Evolutionary conservation across 257 asterid species (phyloP), one percentile per base, ranked within the genome.

Genomic region (Primulina huaijiensis): DNA sequence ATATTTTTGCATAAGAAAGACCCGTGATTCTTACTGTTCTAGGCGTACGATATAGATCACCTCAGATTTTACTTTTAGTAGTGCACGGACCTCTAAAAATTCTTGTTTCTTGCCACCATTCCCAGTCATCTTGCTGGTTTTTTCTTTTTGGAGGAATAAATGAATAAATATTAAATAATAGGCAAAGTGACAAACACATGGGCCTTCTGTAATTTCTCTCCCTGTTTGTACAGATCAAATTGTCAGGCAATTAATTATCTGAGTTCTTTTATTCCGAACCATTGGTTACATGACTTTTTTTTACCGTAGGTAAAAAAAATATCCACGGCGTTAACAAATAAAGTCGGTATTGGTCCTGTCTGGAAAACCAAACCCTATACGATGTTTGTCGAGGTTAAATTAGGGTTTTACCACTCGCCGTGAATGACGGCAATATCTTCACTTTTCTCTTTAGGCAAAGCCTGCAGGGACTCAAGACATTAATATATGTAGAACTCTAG

Each of bases 11-110:
- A 40, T 40, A 40, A 40, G 50, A 40, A 40, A 8, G 2, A 8
- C 50, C 50, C 19, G 29, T 37, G 78, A 65, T 52, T 37, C 73
- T 55, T 65, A 70, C 68, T 66, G 74, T 67, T 61, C 52, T 50
- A 65, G 73, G 65, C 72, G 82, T 63, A 76, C 77, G 80, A 74
- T 80, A 74, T 80, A 70, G 79, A 82, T 77, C 80, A 75, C 77
- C 52, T 80, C 65, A 59, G 82, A 66, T 73, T 62, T 75, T 79
- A 65, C 77, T 59, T 70, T 77, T 69, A 68, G 9, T 43, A 71
- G 75, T 53, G 70, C 83, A 65, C 85, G 81, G 69, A 73, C 73
- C 77, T 77, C 79, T 11, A 80, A 78, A 82, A 81, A 87, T 87
- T 77, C 86, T 69, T 40, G 21, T 20, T 77, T 71, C 66, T 75